Evolutionary conservation across 805 yeast genomes (phyloP), one percentile per base, ranked within the genome.

Genomic region (Allodekkera sacchari): DNA sequence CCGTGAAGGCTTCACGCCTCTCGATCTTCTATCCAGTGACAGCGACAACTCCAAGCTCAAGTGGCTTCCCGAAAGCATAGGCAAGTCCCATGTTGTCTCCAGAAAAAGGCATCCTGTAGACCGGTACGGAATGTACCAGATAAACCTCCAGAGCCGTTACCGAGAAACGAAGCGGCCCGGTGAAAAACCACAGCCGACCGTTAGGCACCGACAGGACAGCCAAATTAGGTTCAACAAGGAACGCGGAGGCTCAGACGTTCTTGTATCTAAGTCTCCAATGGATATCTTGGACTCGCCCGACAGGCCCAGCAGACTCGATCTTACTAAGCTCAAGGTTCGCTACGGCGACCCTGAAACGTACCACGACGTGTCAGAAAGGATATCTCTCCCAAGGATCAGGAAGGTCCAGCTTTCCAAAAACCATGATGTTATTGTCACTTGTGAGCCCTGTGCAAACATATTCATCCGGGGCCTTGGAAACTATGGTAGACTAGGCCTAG

Each of bases 401-500:
- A 62, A 64, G 22, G 50, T 78, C 2, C 55, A 52, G 15, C 55
- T 83, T 40, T 74, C 88, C 3, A 80, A 74, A 46, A 71, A 74
- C 43, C 94, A 83, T 48, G 66, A 85, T 0, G 53, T 78, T 1
- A 48, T 79, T 0, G 42, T 78, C 6, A 77, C 88, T 0, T 60
- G 64, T 11, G 74, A 70, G 22, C 39, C 42, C 0, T 19, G 37
- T 1, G 71, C 71, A 6, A 64, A 68, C 30, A 42, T 84, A 0
- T 74, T 58, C 37, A 58, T 79, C 0, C 68, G 82, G 34, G 95
- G 95, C 1, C 64, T 72, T 24, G 78, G 81, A 5, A 63, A 79
- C 1, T 60, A 80, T 30, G 94, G 94, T 1, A 61, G 94, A 28
- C 53, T 84, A 13, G 95, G 94, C 0, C 66, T 69, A 38, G 71